A percentile compares a stretch with the other conserved stretches of the same genome.
Conservation (phyloP, 2,329 filamentous ascomycete species). For the Epichloe sp. region DNA sequence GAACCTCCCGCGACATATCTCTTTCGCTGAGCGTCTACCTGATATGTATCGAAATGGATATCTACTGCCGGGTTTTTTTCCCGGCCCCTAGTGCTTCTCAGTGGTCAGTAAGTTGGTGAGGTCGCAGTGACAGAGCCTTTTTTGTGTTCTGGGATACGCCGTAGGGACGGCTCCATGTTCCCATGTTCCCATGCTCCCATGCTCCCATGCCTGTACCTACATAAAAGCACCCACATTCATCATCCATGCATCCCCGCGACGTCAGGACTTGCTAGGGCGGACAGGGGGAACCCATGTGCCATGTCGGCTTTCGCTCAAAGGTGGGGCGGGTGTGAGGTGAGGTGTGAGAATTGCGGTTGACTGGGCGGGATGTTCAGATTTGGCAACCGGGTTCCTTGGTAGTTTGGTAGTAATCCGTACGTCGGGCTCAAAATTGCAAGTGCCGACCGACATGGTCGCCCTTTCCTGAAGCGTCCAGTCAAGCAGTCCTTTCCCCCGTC, state of each 20-base stretch:
- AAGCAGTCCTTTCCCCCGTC: neutral
- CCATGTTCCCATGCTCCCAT: neutral
- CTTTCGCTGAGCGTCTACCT: too few relatives aligned
- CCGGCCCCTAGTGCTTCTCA: too few relatives aligned
- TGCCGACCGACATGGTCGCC: neutral
- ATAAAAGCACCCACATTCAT: neutral
- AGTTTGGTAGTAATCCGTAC: too few relatives aligned
- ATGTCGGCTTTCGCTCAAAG: constrained; percentile 1
- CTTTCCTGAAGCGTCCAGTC: neutral
- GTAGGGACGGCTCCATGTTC: too few relatives aligned
- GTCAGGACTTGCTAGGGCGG: neutral
- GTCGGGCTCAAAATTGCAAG: neutral
- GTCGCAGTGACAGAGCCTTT: too few relatives aligned
- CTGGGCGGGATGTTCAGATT: neutral
- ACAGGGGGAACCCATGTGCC: neutral
- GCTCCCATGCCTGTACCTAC: neutral
- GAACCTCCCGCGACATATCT: too few relatives aligned
- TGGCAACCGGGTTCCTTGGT: neutral
- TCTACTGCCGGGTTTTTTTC: too few relatives aligned
- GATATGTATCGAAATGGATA: too few relatives aligned
- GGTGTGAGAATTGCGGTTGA: neutral
- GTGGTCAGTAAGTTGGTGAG: too few relatives aligned
- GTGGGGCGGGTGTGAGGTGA: neutral
- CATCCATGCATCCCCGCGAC: constrained; percentile 1
- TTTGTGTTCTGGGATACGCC: neutral